Evolutionary conservation across 805 yeast genomes (phyloP), one percentile per base, ranked within the genome.

Genomic region (Candida krabiensis): DNA sequence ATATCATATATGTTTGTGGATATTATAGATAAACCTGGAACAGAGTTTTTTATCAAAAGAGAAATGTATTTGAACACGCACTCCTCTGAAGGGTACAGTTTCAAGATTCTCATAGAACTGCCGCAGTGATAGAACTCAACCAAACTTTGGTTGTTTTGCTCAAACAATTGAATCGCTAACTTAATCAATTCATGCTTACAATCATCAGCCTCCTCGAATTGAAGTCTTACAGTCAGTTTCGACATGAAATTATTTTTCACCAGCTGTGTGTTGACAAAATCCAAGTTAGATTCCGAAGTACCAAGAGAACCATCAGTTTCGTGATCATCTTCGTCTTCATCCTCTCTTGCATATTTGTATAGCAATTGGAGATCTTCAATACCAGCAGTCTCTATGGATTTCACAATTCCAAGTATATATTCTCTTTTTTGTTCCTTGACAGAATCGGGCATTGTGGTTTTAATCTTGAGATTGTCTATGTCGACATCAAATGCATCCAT

Each of bases 401-500:
- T 40, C 7, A 43, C 26, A 3, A 43, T 29, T 3, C 30, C 40
- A 8, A 31, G 32, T 8, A 47, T 44, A 30, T 34, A 40, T 11
- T 30, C 37, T 19, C 41, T 31, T 33, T 43, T 41, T 27, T 44
- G 45, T n/a, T 41, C 45, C 14, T 26, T 18, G 3, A 37, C 28
- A 28, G 30, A 19, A 15, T 27, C 23, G 12, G 27, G 26, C 28
- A 31, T 28, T 8, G 23, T 21, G 17, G 18, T 25, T 4, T 37
- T 21, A 26, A 43, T 21, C n/a, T 31, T 35, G 11, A 41, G 26
- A 22, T 37, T 28, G 12, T 35, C 42, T 15, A 44, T 28, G 4
- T 44, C 53, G 5, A 37, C 30, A 11, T 52, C 53, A 30, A 52
- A 46, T 16, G 43, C 49, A 9, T 50, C 47, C 28, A 40, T 37